Evolutionary conservation across 2,329 filamentous ascomycete genomes (phyloP), one percentile per base, ranked within the genome.

Genomic region (Ophiostoma montium): DNA sequence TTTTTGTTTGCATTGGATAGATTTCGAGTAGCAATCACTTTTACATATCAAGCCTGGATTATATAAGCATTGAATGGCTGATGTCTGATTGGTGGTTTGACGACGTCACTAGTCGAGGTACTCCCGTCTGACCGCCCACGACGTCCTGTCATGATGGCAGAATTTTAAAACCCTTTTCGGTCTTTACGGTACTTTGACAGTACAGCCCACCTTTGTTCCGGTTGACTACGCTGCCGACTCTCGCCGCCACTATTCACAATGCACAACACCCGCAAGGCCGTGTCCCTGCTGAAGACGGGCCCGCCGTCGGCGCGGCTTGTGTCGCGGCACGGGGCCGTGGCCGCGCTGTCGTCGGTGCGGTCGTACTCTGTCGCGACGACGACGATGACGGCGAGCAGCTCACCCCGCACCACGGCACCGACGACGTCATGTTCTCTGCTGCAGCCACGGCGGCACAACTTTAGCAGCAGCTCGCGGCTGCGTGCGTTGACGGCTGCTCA

Each of bases 391-490:
- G n/a, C 32, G 5, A 10, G 19, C 30, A 33, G 30, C 42, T 15
- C 27, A 6, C 27, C 42, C 32, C 42, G 27, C 13, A 44, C 31
- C 23, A 44, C 38, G 11, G 9, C 8, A 12, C 16, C 39, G 13
- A 27, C 39, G 30, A 30, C 45, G 5, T 23, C 38, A 8, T 27
- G 23, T 5, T 38, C 38, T 16, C 21, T 30, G 13, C 32, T 47
- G 33, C 27, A 9, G n/a, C 13, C 39, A 16, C 30, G 39, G 30
- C 39, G 46, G 12, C 27, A 32, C 63, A 66, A 55, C 63, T 68
- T 70, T 54, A 70, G 64, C 53, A 55, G 63, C 42, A 67, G 61
- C 35, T 54, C 59, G 21, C 59, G 59, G 11, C 57, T 61, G 56
- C 59, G 58, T 50, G 63, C 65, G 21, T 53, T 61, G 35, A 58